These are phyloP conservation scores for Fusarium verrucosum DNA, from an alignment of 2,329 filamentous ascomycete genomes.

Conservation along the genomic window DNA sequence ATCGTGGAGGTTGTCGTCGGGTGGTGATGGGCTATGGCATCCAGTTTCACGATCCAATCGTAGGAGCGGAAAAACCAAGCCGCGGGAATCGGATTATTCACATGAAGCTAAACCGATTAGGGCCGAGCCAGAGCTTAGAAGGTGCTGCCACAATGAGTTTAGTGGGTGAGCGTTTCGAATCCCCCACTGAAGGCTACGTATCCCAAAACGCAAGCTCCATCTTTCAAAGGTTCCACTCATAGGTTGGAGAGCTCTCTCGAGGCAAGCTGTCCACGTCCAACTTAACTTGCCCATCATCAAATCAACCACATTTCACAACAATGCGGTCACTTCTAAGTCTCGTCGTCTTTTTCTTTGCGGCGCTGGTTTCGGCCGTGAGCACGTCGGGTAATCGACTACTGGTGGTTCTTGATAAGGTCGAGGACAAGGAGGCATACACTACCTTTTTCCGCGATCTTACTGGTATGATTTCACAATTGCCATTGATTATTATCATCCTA, in stretches of 20 bases:
- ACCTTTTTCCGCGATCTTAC: slow-evolving; percentile 79
- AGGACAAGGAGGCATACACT: slow-evolving; percentile 83
- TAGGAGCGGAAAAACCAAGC: slow-evolving; percentile 46
- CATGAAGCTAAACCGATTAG: slow-evolving; percentile 13
- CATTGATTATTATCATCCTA: not conserved
- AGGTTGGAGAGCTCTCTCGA: slow-evolving; percentile 34
- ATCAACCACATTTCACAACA: slow-evolving; percentile 12
- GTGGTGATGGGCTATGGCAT: slow-evolving; percentile 38
- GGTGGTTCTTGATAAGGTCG: slow-evolving; percentile 83
- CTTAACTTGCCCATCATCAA: slow-evolving; percentile 28
- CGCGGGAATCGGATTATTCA: slow-evolving; percentile 43
- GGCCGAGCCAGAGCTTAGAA: not conserved
- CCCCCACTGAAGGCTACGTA: slow-evolving; percentile 50
- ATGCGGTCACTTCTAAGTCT: slow-evolving; percentile 82
- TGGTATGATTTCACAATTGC: slow-evolving; percentile 56
- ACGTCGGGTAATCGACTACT: slow-evolving; percentile 81
- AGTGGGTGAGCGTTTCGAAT: slow-evolving; percentile 9
- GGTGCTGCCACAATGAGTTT: slow-evolving; percentile 8
- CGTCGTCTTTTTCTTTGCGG: slow-evolving; percentile 71
- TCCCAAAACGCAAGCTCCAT: slow-evolving; percentile 48
- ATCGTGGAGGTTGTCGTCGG: slow-evolving; percentile 33
- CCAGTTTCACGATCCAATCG: slow-evolving; percentile 39
- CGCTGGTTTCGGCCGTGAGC: slow-evolving; percentile 79
- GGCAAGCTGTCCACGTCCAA: slow-evolving; percentile 42
- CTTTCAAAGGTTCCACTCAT: slow-evolving; percentile 16